Evolutionary conservation across 352 stramenopile species (phyloP).

Genomic region (Chrysophaeum taylorii): DNA sequence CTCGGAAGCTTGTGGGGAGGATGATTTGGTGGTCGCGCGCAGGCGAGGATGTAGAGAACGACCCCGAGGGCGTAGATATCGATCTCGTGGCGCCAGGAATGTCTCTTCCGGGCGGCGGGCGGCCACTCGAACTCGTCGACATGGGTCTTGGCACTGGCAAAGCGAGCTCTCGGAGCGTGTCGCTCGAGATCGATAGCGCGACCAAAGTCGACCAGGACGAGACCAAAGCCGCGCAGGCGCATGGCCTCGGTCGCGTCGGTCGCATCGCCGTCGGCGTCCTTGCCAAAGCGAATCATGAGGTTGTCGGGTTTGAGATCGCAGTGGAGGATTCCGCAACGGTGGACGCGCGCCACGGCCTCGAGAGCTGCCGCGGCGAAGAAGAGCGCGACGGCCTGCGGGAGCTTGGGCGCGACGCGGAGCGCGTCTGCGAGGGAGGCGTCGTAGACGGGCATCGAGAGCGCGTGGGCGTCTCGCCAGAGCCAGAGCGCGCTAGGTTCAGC

Average conservation of each 20-base stretch:
- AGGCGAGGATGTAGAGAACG: background rate
- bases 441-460: background rate
- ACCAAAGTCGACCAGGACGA: conserved; percentile 8
- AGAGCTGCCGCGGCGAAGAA: background rate
- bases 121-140: background rate
- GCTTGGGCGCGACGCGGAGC: background rate
- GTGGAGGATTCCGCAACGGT: background rate
- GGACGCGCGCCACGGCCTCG: background rate
- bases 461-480: background rate
- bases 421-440: background rate
- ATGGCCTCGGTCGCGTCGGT: background rate
- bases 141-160: background rate
- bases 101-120: background rate
- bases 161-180: background rate
- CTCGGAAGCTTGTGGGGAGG: background rate
- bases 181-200: background rate
- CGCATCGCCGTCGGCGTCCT: background rate
- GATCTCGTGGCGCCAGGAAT: conserved; percentile 6
- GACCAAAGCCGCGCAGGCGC: background rate
- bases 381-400: background rate
- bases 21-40: background rate
- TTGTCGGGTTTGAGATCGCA: conserved; percentile 13
- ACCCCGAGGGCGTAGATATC: conserved; percentile 1
- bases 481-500: background rate
- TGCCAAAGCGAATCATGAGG: background rate